These are phyloP conservation scores for Aspergillus cristatus DNA, from an alignment of 495 filamentous ascomycete genomes.

Conservation along the genomic window DNA sequence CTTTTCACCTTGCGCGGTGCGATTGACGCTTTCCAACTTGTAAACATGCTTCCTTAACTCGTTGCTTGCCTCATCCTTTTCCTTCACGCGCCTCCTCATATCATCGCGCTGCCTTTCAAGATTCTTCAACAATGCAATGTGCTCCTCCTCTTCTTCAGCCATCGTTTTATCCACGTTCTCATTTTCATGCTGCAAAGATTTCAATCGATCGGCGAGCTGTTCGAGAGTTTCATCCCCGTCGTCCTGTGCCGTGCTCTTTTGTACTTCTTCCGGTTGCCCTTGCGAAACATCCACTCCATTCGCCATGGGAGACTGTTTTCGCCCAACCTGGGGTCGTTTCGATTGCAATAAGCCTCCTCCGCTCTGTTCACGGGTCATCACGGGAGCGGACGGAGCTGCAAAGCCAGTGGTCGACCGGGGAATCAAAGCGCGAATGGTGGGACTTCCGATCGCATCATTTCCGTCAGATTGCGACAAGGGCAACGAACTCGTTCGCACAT, in stretches of 20 bases:
- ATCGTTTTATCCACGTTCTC: conserved; percentile 60
- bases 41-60: conserved; percentile 74
- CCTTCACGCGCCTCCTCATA: conserved; percentile 63
- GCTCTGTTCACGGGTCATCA: conserved; percentile 56
- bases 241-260: conserved; percentile 19
- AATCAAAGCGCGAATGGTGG: conserved; percentile 34
- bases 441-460: conserved; percentile 34
- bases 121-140: conserved; percentile 50
- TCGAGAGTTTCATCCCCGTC: conserved; percentile 38
- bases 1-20: conserved; percentile 71
- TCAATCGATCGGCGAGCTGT: conserved; percentile 59
- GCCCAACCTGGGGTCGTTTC: conserved; percentile 58
- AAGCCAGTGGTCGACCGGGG: conserved; percentile 44
- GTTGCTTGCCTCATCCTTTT: conserved; percentile 78
- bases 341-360: conserved; percentile 40
- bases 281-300: conserved; percentile 41
- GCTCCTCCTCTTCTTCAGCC: conserved; percentile 62
- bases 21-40: conserved; percentile 70
- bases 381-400: conserved; percentile 39
- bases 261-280: conserved; percentile 25
- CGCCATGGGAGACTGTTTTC: conserved; percentile 68
- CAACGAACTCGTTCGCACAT: conserved; percentile 61
- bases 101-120: conserved; percentile 60
- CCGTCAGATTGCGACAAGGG: conserved; percentile 42
- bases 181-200: conserved; percentile 62